Evolutionary conservation across 2,329 filamentous ascomycete species (phyloP), one percentile per base, ranked within the genome.

Genomic region (Bipolaris oryzae): DNA sequence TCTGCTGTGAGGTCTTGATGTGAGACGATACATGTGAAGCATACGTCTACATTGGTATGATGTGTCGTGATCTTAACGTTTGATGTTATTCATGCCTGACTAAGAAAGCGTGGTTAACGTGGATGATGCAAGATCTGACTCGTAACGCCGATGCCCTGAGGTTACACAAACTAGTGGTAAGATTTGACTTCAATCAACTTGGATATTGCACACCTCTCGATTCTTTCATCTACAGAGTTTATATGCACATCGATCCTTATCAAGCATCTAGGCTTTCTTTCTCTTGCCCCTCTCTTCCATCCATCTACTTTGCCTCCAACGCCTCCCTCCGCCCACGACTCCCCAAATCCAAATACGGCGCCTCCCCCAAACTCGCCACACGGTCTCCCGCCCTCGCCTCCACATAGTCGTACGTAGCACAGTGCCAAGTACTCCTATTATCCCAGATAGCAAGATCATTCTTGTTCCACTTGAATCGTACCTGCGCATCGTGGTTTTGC

Each of bases 381-480:
- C 81, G 61, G 37, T 72, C 69, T 78, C 18, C 85, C 69, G 67
- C 85, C 79, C 23, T 83, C 80, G 47, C 79, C 77, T 45, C 85
- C 13, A 80, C 79, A 42, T 88, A 89, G 62, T 89, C 87, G 60
- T 84, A 87, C 0, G 85, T 89, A 0, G 85, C 86, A 35, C 81
- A 82, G 62, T 87, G 85, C 71, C 84, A 86, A 0, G 77, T 81
- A 50, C 81, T 82, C 6, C 85, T 75, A 58, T 89, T 89, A 67
- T 90, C 87, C 87, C 87, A 90, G 61, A 89, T 87, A 1, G 85
- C 82, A 71, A 69, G 53, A 42, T 65, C 68, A 25, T 69, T 71
- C 21, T 28, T 38, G 10, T 66, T 57, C 69, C 82, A 85, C 65
- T 79, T 79, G 65, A 81, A 79, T 10, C 82, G 65, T 3, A 83